A percentile compares a stretch with the other conserved stretches of the same genome.
phyloP scores from a whole-genome alignment of 345 rosid genomes.

The Populus ilicifolia region DNA sequence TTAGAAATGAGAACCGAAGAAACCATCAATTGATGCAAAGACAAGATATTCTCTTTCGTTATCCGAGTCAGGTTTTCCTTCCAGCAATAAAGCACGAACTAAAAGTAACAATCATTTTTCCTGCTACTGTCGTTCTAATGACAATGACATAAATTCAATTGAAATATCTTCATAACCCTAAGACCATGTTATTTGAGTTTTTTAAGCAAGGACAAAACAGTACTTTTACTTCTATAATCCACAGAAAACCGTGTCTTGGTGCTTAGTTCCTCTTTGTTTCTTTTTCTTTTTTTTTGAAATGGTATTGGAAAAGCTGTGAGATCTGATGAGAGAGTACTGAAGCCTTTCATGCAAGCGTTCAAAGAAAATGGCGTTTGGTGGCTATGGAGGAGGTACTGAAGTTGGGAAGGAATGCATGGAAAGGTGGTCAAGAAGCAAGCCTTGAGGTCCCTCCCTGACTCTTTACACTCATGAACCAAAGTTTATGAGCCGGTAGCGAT shows the following conservation, averaged over 20 bases:
- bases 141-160: not conserved
- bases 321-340: constrained; percentile 62
- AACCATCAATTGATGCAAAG: constrained; percentile 38
- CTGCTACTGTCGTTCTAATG: constrained; percentile 50
- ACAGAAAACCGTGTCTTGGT: no score
- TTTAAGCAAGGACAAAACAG: no score
- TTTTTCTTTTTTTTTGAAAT: no score
- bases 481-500: not conserved
- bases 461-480: constrained; percentile 13
- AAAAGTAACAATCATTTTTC: constrained; percentile 68
- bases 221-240: no score
- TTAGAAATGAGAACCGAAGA: constrained; percentile 77
- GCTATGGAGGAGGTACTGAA: constrained; percentile 54
- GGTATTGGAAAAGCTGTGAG: constrained; percentile 53
- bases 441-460: constrained; percentile 52
- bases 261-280: no score
- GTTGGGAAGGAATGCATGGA: constrained; percentile 62
- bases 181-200: no score
- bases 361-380: constrained; percentile 33
- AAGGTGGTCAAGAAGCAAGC: constrained; percentile 74
- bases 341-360: constrained; percentile 40
- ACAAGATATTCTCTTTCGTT: constrained; percentile 41
- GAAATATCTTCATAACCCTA: no score
- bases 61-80: constrained; percentile 34
- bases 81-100: constrained; percentile 43